A percentile compares a stretch with the other conserved stretches of the same genome.
Conservation (phyloP, 192 early-diverging fungal species). For the Phycomyces blakesleeanus region DNA sequence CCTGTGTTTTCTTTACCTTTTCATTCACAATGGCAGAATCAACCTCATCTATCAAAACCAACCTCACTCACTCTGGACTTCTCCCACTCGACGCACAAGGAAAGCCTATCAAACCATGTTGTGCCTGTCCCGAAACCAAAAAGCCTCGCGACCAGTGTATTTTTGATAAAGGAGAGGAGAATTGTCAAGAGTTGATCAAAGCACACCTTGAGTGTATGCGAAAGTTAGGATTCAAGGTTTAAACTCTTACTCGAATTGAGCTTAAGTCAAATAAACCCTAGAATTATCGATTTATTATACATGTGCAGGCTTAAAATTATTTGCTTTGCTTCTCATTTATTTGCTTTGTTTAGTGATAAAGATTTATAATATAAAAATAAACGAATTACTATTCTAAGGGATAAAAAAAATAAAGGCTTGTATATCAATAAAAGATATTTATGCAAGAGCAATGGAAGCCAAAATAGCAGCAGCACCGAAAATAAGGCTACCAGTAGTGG, state of each 20-base stretch:
- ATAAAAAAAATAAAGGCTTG: neutral
- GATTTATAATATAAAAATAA: neutral
- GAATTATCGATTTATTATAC: too few species aligned
- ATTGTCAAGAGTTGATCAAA: slow-evolving; percentile 83
- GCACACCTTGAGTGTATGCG: slow-evolving; percentile 90
- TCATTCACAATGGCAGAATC: neutral
- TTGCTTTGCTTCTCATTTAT: too few species aligned
- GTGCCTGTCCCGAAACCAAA: slow-evolving; percentile 95
- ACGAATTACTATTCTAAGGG: neutral
- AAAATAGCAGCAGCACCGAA: neutral
- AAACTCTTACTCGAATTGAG: too few species aligned
- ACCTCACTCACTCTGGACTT: slow-evolving; percentile 28
- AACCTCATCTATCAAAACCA: slow-evolving; percentile 21
- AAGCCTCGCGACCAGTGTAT: slow-evolving; percentile 86
- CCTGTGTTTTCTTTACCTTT: neutral
- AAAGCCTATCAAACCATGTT: slow-evolving; percentile 85
- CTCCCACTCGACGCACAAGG: slow-evolving; percentile 46
- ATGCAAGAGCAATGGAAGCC: neutral
- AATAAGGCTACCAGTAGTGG: neutral
- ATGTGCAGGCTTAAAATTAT: too few species aligned
- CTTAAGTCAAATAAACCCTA: too few species aligned
- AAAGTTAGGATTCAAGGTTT: slow-evolving; percentile 91
- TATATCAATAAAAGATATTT: neutral
- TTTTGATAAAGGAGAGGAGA: slow-evolving; percentile 80
- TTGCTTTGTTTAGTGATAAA: too few species aligned